These are phyloP conservation scores for Solanum lignicaule DNA, from an alignment of 257 asterid genomes.

Conservation along the genomic window DNA sequence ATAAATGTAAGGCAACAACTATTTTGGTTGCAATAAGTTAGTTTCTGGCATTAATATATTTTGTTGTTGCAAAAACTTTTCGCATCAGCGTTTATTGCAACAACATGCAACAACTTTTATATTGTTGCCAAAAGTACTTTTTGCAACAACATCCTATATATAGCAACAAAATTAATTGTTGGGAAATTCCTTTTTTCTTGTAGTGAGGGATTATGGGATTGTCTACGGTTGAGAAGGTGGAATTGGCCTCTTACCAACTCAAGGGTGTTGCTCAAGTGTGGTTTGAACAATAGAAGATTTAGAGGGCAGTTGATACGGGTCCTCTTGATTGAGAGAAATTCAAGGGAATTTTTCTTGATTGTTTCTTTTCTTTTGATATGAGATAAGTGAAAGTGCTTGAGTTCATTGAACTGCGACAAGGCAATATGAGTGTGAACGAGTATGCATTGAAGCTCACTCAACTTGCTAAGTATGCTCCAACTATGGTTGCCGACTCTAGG, in stretches of 20 bases:
- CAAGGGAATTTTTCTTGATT: neutral
- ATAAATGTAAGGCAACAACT: too few species aligned
- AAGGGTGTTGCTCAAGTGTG: neutral
- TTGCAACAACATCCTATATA: too few species aligned
- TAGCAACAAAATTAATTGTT: too few species aligned
- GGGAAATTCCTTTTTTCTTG: too few species aligned
- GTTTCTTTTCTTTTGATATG: neutral
- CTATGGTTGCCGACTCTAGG: neutral
- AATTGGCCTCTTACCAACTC: neutral
- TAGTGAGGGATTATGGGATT: neutral
- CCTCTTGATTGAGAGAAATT: neutral
- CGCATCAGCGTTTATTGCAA: too few species aligned
- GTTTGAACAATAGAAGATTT: neutral
- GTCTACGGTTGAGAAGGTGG: neutral
- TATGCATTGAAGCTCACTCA: neutral
- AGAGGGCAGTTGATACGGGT: neutral
- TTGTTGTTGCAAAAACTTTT: too few species aligned
- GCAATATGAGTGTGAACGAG: neutral
- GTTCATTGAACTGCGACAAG: neutral
- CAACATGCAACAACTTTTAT: too few species aligned
- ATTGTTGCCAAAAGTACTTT: too few species aligned
- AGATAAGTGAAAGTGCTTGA: neutral
- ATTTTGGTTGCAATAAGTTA: too few species aligned
- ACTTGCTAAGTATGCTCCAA: neutral
- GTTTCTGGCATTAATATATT: too few species aligned